Base-by-base conservation (phyloP, 148 eudicot species). In the Spergularia bocconei region DNA sequence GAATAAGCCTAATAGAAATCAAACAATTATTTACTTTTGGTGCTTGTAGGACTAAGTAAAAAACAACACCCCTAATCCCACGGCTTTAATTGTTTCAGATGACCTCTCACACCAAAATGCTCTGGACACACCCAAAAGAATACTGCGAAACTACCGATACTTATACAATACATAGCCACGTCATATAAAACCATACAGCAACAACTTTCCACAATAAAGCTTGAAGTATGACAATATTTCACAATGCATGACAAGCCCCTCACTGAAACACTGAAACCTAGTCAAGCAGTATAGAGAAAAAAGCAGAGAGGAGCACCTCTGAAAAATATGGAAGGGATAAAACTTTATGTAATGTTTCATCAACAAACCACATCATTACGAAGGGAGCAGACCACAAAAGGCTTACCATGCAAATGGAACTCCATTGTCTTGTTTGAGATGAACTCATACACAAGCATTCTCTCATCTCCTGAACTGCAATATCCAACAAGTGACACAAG, bases 401-500 rank as follows among this genome's bases (percentile, higher is more conserved):
- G 41, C 90, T 80, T 77, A 89, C 97, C 95, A 77, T 92, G 95
- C 59, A 92, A 87, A 77, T 92, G 95, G 58, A 87, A 86, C 82
- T 90, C 95, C 84, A 92, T 56, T 13, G 95, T 90, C 55, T 82
- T 83, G 77, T 92, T 92, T 38, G 95, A 78, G 73, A 92, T 88
- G 82, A 77, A 92, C 80, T 92, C 95, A 72, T 92, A 92, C 9
- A 92, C 93, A 75, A 92, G 85, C 79, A 92, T 60, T 74, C 93
- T 81, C 62, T 84, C 83, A 67, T 77, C 80, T 72, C 88, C 95
- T 73, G 85, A 85, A 67, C 78, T 85, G 86, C 91, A 92, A 81
- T 90, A 87, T 72, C 95, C 97, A 78, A 88, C 86, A 29, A 92
- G 85, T 51, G 90, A 84, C 55, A 92, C 97, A 51, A 92, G 90